phyloP scores from a whole-genome alignment of 1,284 basidiomycete species.

The Chondrostereum purpureum region DNA sequence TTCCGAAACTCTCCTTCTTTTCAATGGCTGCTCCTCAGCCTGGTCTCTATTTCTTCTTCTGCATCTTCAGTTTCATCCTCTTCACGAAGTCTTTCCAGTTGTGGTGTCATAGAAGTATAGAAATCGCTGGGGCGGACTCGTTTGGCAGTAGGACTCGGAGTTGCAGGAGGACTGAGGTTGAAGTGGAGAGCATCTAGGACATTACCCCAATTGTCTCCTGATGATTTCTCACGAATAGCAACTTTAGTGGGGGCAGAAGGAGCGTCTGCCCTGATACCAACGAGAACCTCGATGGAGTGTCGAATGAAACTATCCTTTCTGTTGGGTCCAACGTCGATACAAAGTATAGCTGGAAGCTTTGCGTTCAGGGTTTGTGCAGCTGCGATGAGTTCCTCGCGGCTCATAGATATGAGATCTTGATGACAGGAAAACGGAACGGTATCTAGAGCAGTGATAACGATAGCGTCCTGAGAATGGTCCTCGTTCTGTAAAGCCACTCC shows the following conservation, averaged over 20 bases:
- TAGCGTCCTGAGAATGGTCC: constrained; percentile 39
- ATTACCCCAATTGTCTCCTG: constrained; percentile 6
- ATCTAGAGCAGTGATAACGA: constrained; percentile 50
- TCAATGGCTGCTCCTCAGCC: constrained; percentile 16
- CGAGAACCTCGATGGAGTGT: constrained; percentile 41
- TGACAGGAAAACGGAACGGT: constrained; percentile 54
- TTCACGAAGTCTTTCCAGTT: constrained; percentile 25
- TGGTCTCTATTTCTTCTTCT: constrained; percentile 9
- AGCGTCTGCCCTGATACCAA: constrained; percentile 35
- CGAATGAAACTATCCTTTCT: constrained; percentile 35
- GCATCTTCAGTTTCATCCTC: constrained; percentile 19
- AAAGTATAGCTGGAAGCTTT: constrained; percentile 38
- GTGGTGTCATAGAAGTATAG: constrained; percentile 20
- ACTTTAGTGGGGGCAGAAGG: constrained; percentile 21
- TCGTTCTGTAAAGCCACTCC: constrained; percentile 45
- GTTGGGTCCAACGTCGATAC: constrained; percentile 30
- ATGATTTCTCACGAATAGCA: constrained; percentile 3
- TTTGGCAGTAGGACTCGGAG: constrained; percentile 23
- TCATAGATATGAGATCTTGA: constrained; percentile 52
- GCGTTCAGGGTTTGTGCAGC: constrained; percentile 42
- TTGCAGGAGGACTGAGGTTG: constrained; percentile 21
- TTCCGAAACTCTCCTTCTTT: constrained; percentile 21
- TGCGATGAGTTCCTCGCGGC: constrained; percentile 34
- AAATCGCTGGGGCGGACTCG: constrained; percentile 15
- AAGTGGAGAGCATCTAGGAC: constrained; percentile 12